Conservation (phyloP, 2,329 filamentous ascomycete species). For the Colletotrichum tropicicola region DNA sequence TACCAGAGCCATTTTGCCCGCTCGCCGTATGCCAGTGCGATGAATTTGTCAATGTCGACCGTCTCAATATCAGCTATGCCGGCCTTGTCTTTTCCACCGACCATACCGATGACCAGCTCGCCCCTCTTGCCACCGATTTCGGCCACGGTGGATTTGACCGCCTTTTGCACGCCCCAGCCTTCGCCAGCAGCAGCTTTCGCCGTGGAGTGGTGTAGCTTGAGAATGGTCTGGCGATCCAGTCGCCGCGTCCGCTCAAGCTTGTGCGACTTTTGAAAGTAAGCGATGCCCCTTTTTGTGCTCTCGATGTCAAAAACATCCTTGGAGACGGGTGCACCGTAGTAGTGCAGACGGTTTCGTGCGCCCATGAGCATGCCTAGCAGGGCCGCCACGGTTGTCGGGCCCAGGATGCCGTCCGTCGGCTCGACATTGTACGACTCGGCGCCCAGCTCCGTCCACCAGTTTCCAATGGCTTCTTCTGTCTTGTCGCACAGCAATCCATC, state of each 20-base stretch:
- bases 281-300: constrained; percentile 83
- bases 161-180: constrained; percentile 90
- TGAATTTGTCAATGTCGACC: constrained; percentile 85
- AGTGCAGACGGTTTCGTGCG: constrained; percentile 87
- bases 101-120: constrained; percentile 95
- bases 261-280: constrained; percentile 88
- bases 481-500: constrained; percentile 94
- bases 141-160: constrained; percentile 93
- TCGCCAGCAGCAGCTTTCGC: constrained; percentile 91
- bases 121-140: constrained; percentile 94
- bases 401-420: constrained; percentile 90
- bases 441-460: constrained; percentile 97
- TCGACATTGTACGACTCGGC: constrained; percentile 92
- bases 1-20: constrained; percentile 94
- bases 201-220: constrained; percentile 82
- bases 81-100: constrained; percentile 84
- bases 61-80: constrained; percentile 95
- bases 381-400: constrained; percentile 89
- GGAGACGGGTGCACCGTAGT: constrained; percentile 81
- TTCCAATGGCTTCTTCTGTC: constrained; percentile 87
- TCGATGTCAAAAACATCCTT: constrained; percentile 94
- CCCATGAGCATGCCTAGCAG: constrained; percentile 89
- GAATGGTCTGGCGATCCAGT: constrained; percentile 84
- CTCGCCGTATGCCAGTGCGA: constrained; percentile 81
- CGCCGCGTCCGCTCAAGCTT: constrained; percentile 81